phyloP scores from a whole-genome alignment of 768 basidiomycete genomes.

The Trametes meyenii region DNA sequence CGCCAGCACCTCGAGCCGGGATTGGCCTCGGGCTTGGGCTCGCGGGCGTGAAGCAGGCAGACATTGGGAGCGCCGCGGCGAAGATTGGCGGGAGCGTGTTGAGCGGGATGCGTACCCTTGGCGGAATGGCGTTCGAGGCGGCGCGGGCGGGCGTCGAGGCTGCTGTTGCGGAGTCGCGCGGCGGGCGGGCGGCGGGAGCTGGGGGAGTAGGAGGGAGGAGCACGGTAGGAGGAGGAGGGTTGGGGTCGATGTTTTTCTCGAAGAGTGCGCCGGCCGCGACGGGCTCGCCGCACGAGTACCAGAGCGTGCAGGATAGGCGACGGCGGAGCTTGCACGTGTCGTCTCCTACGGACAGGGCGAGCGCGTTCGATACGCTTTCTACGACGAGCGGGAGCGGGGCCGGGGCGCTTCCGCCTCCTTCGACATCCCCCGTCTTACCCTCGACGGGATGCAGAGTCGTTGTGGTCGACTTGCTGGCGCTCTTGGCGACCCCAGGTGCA shows the following conservation, averaged over 20 bases:
- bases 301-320: conserved; percentile 11
- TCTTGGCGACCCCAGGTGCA: conserved; percentile 28
- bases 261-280: conserved; percentile 60
- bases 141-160: conserved; percentile 34
- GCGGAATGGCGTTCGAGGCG: conserved; percentile 61
- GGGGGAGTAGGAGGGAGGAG: background rate
- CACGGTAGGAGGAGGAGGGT: background rate
- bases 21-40: conserved; percentile 32
- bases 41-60: conserved; percentile 44
- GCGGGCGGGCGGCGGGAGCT: conserved; percentile 19
- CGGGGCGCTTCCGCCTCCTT: conserved; percentile 16
- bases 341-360: background rate
- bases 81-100: conserved; percentile 64
- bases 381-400: conserved; percentile 19
- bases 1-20: conserved; percentile 8
- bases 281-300: conserved; percentile 27
- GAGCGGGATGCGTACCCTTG: conserved; percentile 64
- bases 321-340: conserved; percentile 19
- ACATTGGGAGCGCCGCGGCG: conserved; percentile 56
- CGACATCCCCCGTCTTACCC: conserved; percentile 2
- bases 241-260: conserved; percentile 50
- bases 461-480: conserved; percentile 55
- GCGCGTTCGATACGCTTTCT: background rate
- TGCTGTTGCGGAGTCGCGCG: conserved; percentile 18
- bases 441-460: conserved; percentile 47